Conservation (phyloP, 2,329 filamentous ascomycete genomes). For the Penicillium oxalicum region DNA sequence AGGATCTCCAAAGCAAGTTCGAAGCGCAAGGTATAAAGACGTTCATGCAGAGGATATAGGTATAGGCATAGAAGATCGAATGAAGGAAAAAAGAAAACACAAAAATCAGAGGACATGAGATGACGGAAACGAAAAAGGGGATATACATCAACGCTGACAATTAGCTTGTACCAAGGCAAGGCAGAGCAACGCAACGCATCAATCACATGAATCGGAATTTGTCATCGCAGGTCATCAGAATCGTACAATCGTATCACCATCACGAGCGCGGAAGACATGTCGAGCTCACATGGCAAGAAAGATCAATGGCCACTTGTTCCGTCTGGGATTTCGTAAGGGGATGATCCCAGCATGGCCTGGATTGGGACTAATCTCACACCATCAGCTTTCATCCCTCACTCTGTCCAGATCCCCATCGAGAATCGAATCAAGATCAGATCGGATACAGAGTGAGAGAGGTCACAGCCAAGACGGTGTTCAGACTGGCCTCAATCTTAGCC, state of each 20-base stretch:
- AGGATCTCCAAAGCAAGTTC: not conserved
- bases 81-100: not conserved
- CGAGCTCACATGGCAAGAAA: no score
- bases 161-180: constrained; percentile 7
- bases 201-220: constrained; percentile 15
- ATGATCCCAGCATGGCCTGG: no score
- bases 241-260: constrained; percentile 33
- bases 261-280: constrained; percentile 6
- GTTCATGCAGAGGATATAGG: not conserved
- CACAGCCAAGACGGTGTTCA: not conserved
- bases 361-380: not conserved
- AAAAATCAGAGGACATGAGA: not conserved
- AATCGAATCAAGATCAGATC: constrained; percentile 5
- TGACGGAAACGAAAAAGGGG: constrained; percentile 2
- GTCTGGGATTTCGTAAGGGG: no score
- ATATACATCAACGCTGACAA: constrained; percentile 16
- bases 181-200: constrained; percentile 12
- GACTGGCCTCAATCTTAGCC: no score
- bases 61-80: not conserved
- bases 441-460: not conserved
- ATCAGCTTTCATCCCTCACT: not conserved
- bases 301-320: no score
- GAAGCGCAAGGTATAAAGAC: no score
- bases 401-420: constrained; percentile 7
- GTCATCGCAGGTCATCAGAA: constrained; percentile 31